phyloP scores from a whole-genome alignment of 805 yeast species.

The Teunomyces cretensis region DNA sequence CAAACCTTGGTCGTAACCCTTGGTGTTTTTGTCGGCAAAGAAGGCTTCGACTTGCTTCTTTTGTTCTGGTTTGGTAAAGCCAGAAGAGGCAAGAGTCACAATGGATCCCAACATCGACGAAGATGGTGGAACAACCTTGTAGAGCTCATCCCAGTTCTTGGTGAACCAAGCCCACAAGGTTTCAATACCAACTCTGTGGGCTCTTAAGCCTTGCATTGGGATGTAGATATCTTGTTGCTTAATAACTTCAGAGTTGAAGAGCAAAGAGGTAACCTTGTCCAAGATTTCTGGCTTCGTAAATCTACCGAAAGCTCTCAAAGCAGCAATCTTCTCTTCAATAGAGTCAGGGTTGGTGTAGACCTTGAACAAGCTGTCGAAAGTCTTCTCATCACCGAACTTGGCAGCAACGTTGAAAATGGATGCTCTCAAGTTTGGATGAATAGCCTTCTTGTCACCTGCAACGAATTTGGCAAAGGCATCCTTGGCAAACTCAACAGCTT shows the following conservation, averaged over 20 bases:
- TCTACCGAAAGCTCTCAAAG: slow-evolving; percentile 67
- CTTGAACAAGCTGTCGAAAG: slow-evolving; percentile 60
- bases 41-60: slow-evolving; percentile 50
- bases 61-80: slow-evolving; percentile 58
- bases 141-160: slow-evolving; percentile 68
- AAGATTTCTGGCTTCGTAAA: slow-evolving; percentile 53
- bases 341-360: slow-evolving; percentile 62
- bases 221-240: slow-evolving; percentile 71
- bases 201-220: slow-evolving; percentile 73
- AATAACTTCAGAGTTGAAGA: slow-evolving; percentile 57
- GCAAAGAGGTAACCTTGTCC: slow-evolving; percentile 53
- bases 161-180: slow-evolving; percentile 74
- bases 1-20: slow-evolving; percentile 63
- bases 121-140: slow-evolving; percentile 73
- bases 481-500: slow-evolving; percentile 46
- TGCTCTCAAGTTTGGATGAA: slow-evolving; percentile 72
- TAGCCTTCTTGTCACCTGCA: slow-evolving; percentile 63
- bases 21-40: slow-evolving; percentile 54
- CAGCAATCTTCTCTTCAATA: slow-evolving; percentile 67
- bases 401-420: slow-evolving; percentile 69
- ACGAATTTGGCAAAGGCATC: slow-evolving; percentile 53
- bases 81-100: slow-evolving; percentile 59
- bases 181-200: slow-evolving; percentile 63
- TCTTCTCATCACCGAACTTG: slow-evolving; percentile 56
- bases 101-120: slow-evolving; percentile 77